Conservation (phyloP, 2,329 filamentous ascomycete species). For the Rhynchosporium graminicola region DNA sequence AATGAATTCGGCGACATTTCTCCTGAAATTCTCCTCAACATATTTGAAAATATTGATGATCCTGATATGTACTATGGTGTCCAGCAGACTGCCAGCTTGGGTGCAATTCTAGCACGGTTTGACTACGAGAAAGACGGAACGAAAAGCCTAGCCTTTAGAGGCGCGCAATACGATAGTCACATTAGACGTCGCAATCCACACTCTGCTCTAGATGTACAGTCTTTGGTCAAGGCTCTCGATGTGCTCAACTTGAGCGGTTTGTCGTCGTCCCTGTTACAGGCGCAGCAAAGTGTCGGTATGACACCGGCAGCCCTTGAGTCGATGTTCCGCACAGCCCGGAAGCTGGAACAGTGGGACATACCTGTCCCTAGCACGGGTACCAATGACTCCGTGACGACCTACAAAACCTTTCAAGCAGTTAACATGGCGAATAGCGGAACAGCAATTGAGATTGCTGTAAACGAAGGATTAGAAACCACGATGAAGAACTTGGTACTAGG, state of each 20-base stretch:
- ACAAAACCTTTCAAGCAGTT: constrained; percentile 78
- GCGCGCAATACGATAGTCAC: constrained; percentile 86
- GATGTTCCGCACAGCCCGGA: constrained; percentile 77
- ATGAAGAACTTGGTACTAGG: constrained; percentile 58
- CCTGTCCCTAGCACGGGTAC: constrained; percentile 65
- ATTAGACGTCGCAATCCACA: constrained; percentile 62
- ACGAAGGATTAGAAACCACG: constrained; percentile 61
- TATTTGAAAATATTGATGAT: constrained; percentile 93
- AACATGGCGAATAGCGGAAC: constrained; percentile 62
- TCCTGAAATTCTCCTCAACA: constrained; percentile 70
- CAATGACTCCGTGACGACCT: constrained; percentile 69
- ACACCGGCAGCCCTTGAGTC: constrained; percentile 64
- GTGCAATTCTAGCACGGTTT: constrained; percentile 76
- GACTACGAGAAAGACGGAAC: constrained; percentile 87
- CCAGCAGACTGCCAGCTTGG: constrained; percentile 73
- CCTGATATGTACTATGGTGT: constrained; percentile 95
- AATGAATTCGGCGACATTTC: constrained; percentile 49
- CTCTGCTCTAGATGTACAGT: constrained; percentile 61
- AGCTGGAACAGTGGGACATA: constrained; percentile 89
- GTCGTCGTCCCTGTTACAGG: constrained; percentile 75
- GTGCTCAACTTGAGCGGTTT: constrained; percentile 82
- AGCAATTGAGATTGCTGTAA: constrained; percentile 57
- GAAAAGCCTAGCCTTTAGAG: constrained; percentile 86
- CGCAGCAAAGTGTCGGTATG: constrained; percentile 60
- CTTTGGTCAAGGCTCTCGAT: constrained; percentile 75